Evolutionary conservation across 2,329 filamentous ascomycete genomes (phyloP).

Genomic region (Colletotrichum truncatum): DNA sequence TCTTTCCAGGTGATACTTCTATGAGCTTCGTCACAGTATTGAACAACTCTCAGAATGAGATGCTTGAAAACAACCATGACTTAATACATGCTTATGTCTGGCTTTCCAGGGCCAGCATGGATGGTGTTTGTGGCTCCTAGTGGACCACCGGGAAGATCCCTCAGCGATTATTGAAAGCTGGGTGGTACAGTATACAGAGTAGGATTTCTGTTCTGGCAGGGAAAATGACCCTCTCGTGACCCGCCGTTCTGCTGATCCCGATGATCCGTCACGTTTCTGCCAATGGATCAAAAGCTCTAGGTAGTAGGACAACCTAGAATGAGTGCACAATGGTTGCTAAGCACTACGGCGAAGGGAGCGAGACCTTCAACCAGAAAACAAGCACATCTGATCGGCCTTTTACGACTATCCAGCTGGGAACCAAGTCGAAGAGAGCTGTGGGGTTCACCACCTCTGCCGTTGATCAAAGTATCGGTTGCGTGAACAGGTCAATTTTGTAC

Average conservation of each 20-base stretch:
- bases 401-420: too few relatives aligned
- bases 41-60: neutral
- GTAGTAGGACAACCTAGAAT: neutral
- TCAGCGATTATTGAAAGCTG: neutral
- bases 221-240: neutral
- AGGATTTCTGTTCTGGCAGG: neutral
- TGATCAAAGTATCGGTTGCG: too few relatives aligned
- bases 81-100: neutral
- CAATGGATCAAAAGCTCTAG: neutral
- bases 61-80: neutral
- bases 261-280: neutral
- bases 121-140: neutral
- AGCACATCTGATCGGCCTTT: too few relatives aligned
- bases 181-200: neutral
- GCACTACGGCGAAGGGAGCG: too few relatives aligned
- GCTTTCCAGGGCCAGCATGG: neutral
- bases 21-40: too few relatives aligned
- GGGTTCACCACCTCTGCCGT: too few relatives aligned
- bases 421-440: too few relatives aligned
- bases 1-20: neutral
- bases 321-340: too few relatives aligned
- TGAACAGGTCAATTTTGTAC: too few relatives aligned
- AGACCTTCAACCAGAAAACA: too few relatives aligned
- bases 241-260: conserved; percentile 10
- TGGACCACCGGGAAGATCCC: conserved; percentile 5